Evolutionary conservation across 192 early-diverging fungal species (phyloP), one percentile per base, ranked within the genome.

Genomic region (Spizellomyces punctatus): DNA sequence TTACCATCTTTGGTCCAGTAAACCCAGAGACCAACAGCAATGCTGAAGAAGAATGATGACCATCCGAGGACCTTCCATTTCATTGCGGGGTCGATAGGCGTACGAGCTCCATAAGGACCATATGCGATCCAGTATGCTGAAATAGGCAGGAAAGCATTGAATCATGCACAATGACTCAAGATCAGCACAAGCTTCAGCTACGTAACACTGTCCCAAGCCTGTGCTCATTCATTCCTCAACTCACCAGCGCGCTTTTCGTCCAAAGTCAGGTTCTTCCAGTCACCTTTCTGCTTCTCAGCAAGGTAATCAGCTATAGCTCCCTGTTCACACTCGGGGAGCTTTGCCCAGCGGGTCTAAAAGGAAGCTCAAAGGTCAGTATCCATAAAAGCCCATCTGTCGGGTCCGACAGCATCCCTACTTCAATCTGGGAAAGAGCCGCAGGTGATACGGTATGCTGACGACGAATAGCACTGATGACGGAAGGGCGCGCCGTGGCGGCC

Each of bases 181-280:
- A 36, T 36, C 27, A 36, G 27, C 27, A 36, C 27, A 36, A 36
- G 27, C 27, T 36, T 36, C 3, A 3, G 27, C 27, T 36, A 36
- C 27, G 27, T 0, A 36, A 36, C 27, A 36, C 27, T 36, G 0
- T 36, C 27, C 27, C 27, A 3, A 0, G 27, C 27, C 3, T 36
- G 27, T 36, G 27, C 27, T 36, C 27, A 36, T 36, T 36, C 27
- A 36, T 36, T 41, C 14, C 27, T 6, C 42, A 48, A 64, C 72
- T 54, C 82, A 94, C 93, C 90, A 73, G 97, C 93, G 76, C 93
- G 90, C 91, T 99, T 99, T 83, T 99, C 89, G 62, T 98, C 96
- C 75, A 92, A 70, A 58, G 95, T 81, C 72, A 99, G 79, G 71
- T 88, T 86, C 84, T 92, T 92, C 97, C 97, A 99, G 87, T 99